Base-by-base conservation (phyloP, 2,329 filamentous ascomycete genomes). In the Hypoxylon sp. region DNA sequence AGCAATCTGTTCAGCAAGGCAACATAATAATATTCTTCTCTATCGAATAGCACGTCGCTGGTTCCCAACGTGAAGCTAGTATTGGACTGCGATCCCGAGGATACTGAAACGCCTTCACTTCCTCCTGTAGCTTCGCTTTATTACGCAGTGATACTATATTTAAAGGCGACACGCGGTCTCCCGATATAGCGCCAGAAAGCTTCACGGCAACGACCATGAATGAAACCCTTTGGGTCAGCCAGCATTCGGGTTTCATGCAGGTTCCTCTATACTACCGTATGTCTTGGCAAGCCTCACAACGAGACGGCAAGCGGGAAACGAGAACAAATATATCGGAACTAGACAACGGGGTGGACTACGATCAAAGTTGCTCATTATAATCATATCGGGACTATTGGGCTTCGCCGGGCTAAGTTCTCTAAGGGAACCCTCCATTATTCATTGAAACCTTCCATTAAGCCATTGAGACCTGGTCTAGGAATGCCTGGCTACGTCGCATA, bases 401-500 rank as follows among this genome's bases (percentile, higher is more conserved):
- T 46, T 22, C 40, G 50, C 13, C 13, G 3, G 25, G 22, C 58
- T 3, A 22, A 44, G 2, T 27, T 44, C 30, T 31, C 20, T 6
- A 13, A 10, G 13, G 37, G 14, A 22, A 40, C 1, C 33, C 51
- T 54, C n/a, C 3, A 10, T 27, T 33, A 11, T 14, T 51, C n/a
- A 49, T 27, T 27, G 8, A 10, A 17, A 17, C 25, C 27, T 8
- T 30, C 35, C 13, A 27, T 63, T 50, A 64, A 30, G 58, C 65
- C 10, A 13, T 53, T 14, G 22, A 20, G 42, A 53, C 30, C 48
- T 25, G 11, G 46, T n/a, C 20, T 51, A 10, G 6, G 50, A 49
- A 44, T 20, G 27, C 17, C 2, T 40, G n/a, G 14, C 78, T 72
- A 83, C 61, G 74, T 75, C 31, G 81, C 81, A 76, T 84, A 85